phyloP scores from a whole-genome alignment of 2,329 filamentous ascomycete species.

The Sarocladiaceae sp. region DNA sequence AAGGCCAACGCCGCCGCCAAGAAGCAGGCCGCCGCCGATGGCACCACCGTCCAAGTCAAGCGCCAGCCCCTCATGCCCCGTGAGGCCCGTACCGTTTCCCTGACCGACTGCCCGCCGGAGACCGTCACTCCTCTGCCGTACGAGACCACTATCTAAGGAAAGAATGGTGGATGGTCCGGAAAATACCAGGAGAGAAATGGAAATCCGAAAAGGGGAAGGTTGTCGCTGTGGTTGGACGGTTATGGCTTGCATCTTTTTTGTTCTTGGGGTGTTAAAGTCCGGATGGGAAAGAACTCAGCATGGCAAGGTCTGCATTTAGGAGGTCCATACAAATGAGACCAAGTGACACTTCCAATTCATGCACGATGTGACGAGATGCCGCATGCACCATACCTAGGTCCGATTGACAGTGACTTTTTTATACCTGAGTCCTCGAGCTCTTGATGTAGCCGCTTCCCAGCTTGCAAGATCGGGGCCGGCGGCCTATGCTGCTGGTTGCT shows the following conservation, averaged over 20 bases:
- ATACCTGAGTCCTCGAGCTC: too few species aligned
- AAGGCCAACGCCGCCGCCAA: constrained; percentile 94
- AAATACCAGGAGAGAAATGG: too few species aligned
- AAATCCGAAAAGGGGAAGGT: constrained; percentile 7
- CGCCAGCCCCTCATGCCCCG: constrained; percentile 78
- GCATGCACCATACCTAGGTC: not conserved
- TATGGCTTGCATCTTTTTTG: constrained; percentile 31
- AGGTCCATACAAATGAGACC: constrained; percentile 35
- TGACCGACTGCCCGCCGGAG: constrained; percentile 82
- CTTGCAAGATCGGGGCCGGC: too few species aligned
- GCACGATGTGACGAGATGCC: not conserved
- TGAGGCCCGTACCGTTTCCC: constrained; percentile 72
- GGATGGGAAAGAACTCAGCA: constrained; percentile 41
- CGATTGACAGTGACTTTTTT: too few species aligned
- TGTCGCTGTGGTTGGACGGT: constrained; percentile 17
- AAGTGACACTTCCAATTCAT: constrained; percentile 28
- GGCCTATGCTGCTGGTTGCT: too few species aligned
- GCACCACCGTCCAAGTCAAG: constrained; percentile 88
- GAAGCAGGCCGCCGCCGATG: constrained; percentile 87
- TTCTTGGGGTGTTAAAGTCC: constrained; percentile 37
- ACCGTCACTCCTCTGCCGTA: constrained; percentile 89
- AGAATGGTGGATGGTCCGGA: too few species aligned
- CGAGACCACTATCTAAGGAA: constrained; percentile 98
- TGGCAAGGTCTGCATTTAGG: constrained; percentile 38
- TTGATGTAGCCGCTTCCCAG: too few species aligned